Conservation (phyloP, 2,329 filamentous ascomycete genomes). For the Aspergillus quadricinctus region DNA sequence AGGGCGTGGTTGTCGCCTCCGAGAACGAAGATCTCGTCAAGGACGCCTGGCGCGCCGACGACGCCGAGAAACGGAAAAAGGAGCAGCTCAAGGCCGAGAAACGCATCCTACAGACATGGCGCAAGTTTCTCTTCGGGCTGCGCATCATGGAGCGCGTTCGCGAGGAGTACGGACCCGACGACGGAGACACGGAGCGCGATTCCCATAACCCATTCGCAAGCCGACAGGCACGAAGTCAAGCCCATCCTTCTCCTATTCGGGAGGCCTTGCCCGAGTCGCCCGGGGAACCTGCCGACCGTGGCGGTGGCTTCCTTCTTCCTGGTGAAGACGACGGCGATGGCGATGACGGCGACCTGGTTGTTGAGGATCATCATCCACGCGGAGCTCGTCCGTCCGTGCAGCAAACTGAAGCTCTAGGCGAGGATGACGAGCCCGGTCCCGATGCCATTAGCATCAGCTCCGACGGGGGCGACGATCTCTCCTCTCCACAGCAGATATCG, state of each 20-base stretch:
- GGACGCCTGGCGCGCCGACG: constrained; percentile 74
- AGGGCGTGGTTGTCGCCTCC: constrained; percentile 80
- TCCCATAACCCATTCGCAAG: constrained; percentile 34
- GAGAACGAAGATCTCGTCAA: constrained; percentile 72
- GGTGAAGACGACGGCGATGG: constrained; percentile 20
- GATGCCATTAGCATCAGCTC: constrained; percentile 1
- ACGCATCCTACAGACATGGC: constrained; percentile 70
- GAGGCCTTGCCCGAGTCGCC: background rate
- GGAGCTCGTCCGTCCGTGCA: background rate
- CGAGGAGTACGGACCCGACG: constrained; percentile 66
- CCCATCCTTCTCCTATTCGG: background rate
- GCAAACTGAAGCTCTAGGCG: background rate
- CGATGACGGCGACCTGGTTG: constrained; percentile 24
- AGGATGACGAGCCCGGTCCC: constrained; percentile 6
- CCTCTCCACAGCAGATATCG: constrained; percentile 6
- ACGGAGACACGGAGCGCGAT: constrained; percentile 27
- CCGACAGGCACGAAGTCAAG: background rate
- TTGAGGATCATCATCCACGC: constrained; percentile 22
- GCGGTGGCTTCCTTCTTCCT: constrained; percentile 22
- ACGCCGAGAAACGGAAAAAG: constrained; percentile 68
- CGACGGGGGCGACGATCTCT: constrained; percentile 4
- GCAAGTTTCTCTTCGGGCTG: constrained; percentile 80
- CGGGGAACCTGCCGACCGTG: constrained; percentile 16
- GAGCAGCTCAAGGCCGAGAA: constrained; percentile 81
- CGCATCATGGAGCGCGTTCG: constrained; percentile 73